A percentile compares a stretch with the other conserved stretches of the same genome.
Conservation (phyloP, 805 yeast species). For the Blastobotrys muscicola region DNA sequence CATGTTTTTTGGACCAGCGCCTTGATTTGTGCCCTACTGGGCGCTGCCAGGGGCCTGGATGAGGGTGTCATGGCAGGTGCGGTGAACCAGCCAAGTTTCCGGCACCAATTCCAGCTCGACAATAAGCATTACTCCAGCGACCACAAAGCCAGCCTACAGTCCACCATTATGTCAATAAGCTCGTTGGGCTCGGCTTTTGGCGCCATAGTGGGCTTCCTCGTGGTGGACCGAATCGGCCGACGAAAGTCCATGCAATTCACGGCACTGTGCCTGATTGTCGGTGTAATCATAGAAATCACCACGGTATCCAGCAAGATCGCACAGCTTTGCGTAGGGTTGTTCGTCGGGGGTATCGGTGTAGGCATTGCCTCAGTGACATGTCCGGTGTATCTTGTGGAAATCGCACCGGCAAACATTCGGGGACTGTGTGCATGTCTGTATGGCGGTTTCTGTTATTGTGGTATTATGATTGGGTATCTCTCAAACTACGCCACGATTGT, state of each 20-base stretch:
- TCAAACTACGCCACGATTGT: slow-evolving; percentile 44
- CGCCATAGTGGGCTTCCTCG: slow-evolving; percentile 37
- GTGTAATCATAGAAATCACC: slow-evolving; percentile 41
- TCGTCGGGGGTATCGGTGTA: slow-evolving; percentile 45
- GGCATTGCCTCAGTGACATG: slow-evolving; percentile 52
- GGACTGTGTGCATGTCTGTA: slow-evolving; percentile 45
- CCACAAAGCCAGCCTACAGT: slow-evolving; percentile 37
- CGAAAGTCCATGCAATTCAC: slow-evolving; percentile 38
- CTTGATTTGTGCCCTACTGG: slow-evolving; percentile 44
- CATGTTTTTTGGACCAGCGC: slow-evolving; percentile 34
- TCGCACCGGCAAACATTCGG: slow-evolving; percentile 43
- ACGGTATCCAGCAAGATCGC: slow-evolving; percentile 31
- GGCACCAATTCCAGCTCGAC: slow-evolving; percentile 34
- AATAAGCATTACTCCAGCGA: slow-evolving; percentile 30
- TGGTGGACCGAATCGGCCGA: slow-evolving; percentile 45
- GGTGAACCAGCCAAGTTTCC: slow-evolving; percentile 37
- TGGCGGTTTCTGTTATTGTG: slow-evolving; percentile 50
- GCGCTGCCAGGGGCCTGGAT: slow-evolving; percentile 49
- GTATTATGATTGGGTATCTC: slow-evolving; percentile 41
- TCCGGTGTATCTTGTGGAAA: slow-evolving; percentile 45
- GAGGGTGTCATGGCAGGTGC: slow-evolving; percentile 45
- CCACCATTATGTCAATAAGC: slow-evolving; percentile 51
- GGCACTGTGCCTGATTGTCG: slow-evolving; percentile 37
- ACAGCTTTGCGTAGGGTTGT: slow-evolving; percentile 47
- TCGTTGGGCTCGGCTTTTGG: slow-evolving; percentile 50